These are phyloP conservation scores for Paramecium octaurelia DNA, from an alignment of 73 alveolate species.

Conservation along the genomic window DNA sequence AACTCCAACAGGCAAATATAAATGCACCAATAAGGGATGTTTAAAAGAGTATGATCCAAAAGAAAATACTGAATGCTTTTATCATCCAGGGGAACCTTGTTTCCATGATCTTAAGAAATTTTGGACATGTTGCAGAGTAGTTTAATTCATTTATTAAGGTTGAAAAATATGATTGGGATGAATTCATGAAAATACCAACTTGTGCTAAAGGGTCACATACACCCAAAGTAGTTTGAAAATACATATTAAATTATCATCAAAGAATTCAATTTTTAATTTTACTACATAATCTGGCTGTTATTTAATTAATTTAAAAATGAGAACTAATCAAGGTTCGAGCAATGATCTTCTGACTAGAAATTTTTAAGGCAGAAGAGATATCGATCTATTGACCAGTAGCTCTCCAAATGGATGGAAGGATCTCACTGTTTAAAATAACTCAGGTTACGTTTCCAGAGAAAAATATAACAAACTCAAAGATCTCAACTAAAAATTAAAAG, in stretches of 20 bases:
- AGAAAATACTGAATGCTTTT: conserved; percentile 81
- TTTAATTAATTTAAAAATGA: background rate
- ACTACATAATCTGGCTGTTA: background rate
- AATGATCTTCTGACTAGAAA: background rate
- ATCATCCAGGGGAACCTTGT: conserved; percentile 95
- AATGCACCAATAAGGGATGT: conserved; percentile 93
- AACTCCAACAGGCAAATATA: conserved; percentile 62
- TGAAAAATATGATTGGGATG: conserved; percentile 99
- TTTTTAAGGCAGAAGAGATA: background rate
- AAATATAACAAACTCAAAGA: background rate
- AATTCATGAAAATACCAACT: conserved; percentile 94
- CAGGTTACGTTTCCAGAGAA: background rate
- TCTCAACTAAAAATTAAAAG: background rate
- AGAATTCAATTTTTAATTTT: background rate
- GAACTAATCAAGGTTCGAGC: background rate
- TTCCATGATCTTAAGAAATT: conserved; percentile 97
- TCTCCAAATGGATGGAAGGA: background rate
- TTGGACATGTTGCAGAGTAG: conserved; percentile 94
- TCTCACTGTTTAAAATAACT: background rate
- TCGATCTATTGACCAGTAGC: background rate
- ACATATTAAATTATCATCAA: background rate
- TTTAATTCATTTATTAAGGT: conserved; percentile 63
- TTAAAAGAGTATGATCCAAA: conserved; percentile 85
- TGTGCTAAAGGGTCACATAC: conserved; percentile 92
- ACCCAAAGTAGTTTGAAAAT: conserved; percentile 52